phyloP scores from a whole-genome alignment of 2,329 filamentous ascomycete genomes.

The Fusarium anthophilum region DNA sequence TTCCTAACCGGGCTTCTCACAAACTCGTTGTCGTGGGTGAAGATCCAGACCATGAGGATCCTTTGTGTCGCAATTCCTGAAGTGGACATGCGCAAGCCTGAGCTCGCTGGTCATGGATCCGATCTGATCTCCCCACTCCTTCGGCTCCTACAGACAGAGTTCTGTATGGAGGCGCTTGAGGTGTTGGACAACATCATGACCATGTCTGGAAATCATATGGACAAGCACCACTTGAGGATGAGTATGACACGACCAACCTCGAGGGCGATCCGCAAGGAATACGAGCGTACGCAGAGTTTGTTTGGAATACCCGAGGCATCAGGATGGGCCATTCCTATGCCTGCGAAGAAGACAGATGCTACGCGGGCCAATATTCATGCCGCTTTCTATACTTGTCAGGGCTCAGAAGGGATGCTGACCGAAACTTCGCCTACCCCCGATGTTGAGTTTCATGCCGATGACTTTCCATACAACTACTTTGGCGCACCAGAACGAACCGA shows the following conservation, averaged over 20 bases:
- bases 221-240: conserved; percentile 95
- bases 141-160: conserved; percentile 88
- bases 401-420: conserved; percentile 64
- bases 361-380: conserved; percentile 94
- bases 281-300: conserved; percentile 90
- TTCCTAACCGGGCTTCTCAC: conserved; percentile 93
- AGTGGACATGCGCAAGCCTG: conserved; percentile 91
- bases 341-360: conserved; percentile 85
- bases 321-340: conserved; percentile 95
- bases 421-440: conserved; percentile 80
- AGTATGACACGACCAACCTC: conserved; percentile 94
- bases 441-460: conserved; percentile 91
- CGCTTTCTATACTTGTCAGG: conserved; percentile 93
- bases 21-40: conserved; percentile 89
- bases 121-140: conserved; percentile 95
- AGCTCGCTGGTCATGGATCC: conserved; percentile 89
- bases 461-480: conserved; percentile 85
- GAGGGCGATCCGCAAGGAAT: conserved; percentile 88
- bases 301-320: conserved; percentile 97
- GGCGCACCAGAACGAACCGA: conserved; percentile 77
- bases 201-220: conserved; percentile 90
- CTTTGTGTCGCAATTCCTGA: conserved; percentile 86
- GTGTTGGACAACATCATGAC: conserved; percentile 96
- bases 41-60: conserved; percentile 91
- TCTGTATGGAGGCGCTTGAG: conserved; percentile 89